phyloP scores from a whole-genome alignment of 768 basidiomycete genomes.

The Hemileccinum rubropunctum region DNA sequence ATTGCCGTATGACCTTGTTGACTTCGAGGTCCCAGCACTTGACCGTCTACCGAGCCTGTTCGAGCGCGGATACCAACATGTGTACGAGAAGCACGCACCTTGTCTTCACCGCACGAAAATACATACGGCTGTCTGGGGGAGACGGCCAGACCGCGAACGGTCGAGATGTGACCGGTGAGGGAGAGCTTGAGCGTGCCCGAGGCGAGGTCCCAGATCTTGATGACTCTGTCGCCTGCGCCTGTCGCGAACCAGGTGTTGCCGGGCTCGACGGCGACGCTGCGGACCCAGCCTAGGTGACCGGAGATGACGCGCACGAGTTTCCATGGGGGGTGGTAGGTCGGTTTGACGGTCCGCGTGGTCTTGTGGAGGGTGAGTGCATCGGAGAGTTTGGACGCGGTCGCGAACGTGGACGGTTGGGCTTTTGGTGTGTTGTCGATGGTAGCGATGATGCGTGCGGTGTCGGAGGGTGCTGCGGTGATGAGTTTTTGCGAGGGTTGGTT shows the following conservation, averaged over 20 bases:
- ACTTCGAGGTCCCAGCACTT: constrained; percentile 99
- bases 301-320: constrained; percentile 96
- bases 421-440: constrained; percentile 72
- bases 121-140: constrained; percentile 93
- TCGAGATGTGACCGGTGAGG: constrained; percentile 95
- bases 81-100: constrained; percentile 48
- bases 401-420: constrained; percentile 66
- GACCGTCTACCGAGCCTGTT: constrained; percentile 71
- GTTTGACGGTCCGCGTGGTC: constrained; percentile 90
- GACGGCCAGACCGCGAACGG: constrained; percentile 92
- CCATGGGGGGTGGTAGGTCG: constrained; percentile 95
- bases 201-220: constrained; percentile 99
- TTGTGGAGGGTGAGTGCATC: constrained; percentile 91
- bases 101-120: constrained; percentile 97
- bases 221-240: constrained; percentile 95
- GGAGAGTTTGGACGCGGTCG: constrained; percentile 66
- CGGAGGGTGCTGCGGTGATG: constrained; percentile 55
- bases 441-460: constrained; percentile 68
- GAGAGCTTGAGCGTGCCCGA: constrained; percentile 97
- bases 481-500: constrained; percentile 52
- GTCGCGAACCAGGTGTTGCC: constrained; percentile 99
- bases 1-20: constrained; percentile 98
- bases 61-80: not conserved
- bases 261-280: constrained; percentile 93
- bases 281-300: constrained; percentile 97